Percentiles rank a stretch among this genome's conserved stretches.
These are phyloP conservation scores for Mrakia frigida DNA, from an alignment of 768 basidiomycete genomes.

Conservation along the genomic window DNA sequence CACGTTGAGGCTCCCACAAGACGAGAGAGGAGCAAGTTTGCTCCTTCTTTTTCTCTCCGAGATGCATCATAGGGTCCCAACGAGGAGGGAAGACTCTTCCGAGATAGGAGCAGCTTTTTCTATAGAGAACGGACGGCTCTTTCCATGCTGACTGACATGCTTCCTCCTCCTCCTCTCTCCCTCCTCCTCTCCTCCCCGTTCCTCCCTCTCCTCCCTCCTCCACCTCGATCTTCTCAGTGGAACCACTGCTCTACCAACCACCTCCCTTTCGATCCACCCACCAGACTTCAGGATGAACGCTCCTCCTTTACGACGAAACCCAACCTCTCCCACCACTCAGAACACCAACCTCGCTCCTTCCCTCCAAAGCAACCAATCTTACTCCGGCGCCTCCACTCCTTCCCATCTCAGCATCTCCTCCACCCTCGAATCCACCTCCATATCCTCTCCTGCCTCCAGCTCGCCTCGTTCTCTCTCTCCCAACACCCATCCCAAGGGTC, in stretches of 20 bases:
- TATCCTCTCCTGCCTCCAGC: background rate
- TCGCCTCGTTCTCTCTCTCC: conserved; percentile 30
- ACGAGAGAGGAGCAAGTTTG: background rate
- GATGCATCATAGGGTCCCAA: background rate
- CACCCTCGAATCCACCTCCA: conserved; percentile 29
- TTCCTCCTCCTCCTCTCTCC: background rate
- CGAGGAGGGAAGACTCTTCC: background rate
- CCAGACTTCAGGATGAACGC: conserved; percentile 65
- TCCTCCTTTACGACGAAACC: conserved; percentile 27
- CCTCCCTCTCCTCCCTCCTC: background rate
- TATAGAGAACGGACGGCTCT: background rate
- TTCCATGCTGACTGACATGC: background rate
- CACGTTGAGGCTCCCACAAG: background rate
- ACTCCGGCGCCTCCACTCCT: conserved; percentile 33
- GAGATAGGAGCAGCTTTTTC: background rate
- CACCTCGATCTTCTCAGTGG: conserved; percentile 17
- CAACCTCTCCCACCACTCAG: conserved; percentile 15
- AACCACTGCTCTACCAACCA: conserved; percentile 51
- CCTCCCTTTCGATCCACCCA: conserved; percentile 70
- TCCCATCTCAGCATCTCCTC: conserved; percentile 33
- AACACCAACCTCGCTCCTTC: conserved; percentile 23
- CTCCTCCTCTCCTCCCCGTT: background rate
- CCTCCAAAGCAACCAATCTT: conserved; percentile 21
- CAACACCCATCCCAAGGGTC: conserved; percentile 47
- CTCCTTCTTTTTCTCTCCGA: background rate